A percentile compares a stretch with the other conserved stretches of the same genome.
These are phyloP conservation scores for Yarrowia sp. DNA, from an alignment of 805 yeast genomes.

Conservation along the genomic window DNA sequence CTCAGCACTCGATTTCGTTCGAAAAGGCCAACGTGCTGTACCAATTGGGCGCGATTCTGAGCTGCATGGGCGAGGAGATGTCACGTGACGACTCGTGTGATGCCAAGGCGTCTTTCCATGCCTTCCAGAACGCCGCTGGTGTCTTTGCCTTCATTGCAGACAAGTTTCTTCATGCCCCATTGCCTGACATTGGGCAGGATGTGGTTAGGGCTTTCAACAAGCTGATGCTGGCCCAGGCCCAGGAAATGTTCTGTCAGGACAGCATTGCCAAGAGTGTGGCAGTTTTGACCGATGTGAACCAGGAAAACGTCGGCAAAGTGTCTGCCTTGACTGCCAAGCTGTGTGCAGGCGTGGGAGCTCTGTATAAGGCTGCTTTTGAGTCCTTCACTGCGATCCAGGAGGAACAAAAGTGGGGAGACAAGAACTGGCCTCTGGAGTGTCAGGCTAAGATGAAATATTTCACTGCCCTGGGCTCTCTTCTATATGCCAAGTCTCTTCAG, in stretches of 20 bases:
- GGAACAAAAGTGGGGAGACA: slow-evolving; percentile 53
- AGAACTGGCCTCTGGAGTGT: slow-evolving; percentile 60
- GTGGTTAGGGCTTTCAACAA: slow-evolving; percentile 68
- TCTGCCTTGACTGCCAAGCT: slow-evolving; percentile 77
- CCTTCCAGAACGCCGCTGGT: slow-evolving; percentile 80
- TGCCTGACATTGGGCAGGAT: slow-evolving; percentile 73
- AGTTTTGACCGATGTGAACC: slow-evolving; percentile 19
- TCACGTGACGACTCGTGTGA: slow-evolving; percentile 49
- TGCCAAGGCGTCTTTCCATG: slow-evolving; percentile 64
- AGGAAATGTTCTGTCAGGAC: slow-evolving; percentile 67
- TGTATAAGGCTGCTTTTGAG: slow-evolving; percentile 62
- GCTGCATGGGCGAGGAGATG: slow-evolving; percentile 53
- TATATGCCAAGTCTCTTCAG: slow-evolving; percentile 64
- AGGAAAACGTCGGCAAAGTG: slow-evolving; percentile 24
- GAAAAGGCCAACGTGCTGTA: slow-evolving; percentile 87
- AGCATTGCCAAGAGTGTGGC: slow-evolving; percentile 53
- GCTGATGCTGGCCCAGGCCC: slow-evolving; percentile 85
- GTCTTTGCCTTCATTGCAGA: slow-evolving; percentile 73
- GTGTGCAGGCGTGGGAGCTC: slow-evolving; percentile 64
- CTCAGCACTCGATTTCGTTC: slow-evolving; percentile 83
- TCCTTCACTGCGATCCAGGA: slow-evolving; percentile 49
- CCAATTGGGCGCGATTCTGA: slow-evolving; percentile 72
- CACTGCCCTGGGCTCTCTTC: slow-evolving; percentile 64
- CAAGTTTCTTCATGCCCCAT: slow-evolving; percentile 88
- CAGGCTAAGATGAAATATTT: slow-evolving; percentile 63